Conservation (phyloP, 495 filamentous ascomycete species). For the Evernia prunastri region DNA sequence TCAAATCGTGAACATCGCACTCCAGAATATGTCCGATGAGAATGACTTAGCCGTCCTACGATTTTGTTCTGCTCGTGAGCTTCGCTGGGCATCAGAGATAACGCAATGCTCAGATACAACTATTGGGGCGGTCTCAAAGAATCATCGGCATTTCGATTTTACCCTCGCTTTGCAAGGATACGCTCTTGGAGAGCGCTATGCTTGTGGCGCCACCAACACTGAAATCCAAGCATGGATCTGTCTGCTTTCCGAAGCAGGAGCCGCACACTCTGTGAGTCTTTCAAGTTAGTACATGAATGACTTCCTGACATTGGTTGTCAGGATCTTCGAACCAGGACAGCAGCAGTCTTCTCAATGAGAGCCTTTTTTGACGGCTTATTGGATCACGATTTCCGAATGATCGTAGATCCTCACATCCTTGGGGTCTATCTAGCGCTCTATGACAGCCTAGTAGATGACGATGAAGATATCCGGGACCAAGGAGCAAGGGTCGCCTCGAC, state of each 20-base stretch:
- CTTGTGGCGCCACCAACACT: background rate
- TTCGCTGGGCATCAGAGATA: background rate
- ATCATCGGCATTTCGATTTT: background rate
- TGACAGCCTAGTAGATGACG: slow-evolving; percentile 75
- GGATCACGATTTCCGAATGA: background rate
- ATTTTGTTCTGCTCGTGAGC: slow-evolving; percentile 3
- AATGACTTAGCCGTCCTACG: slow-evolving; percentile 10
- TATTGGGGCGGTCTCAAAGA: background rate
- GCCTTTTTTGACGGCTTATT: slow-evolving; percentile 21
- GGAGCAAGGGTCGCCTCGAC: slow-evolving; percentile 48
- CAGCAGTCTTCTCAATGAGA: slow-evolving; percentile 41
- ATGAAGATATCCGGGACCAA: slow-evolving; percentile 71
- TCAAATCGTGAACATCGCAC: slow-evolving; percentile 1
- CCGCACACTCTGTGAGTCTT: slow-evolving; percentile 8
- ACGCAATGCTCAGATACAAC: background rate
- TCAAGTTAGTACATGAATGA: background rate
- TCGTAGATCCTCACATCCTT: slow-evolving; percentile 31
- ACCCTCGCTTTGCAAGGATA: slow-evolving; percentile 11
- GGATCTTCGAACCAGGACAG: slow-evolving; percentile 60
- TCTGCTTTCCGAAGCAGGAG: slow-evolving; percentile 2
- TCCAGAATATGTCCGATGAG: slow-evolving; percentile 13
- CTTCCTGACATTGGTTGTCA: slow-evolving; percentile 26
- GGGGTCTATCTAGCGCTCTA: slow-evolving; percentile 49
- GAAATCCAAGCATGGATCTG: slow-evolving; percentile 6
- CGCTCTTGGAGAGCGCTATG: slow-evolving; percentile 4